Base-by-base conservation (phyloP, 371 early-diverging fungal genomes). In the Gilbertella persicaria region DNA sequence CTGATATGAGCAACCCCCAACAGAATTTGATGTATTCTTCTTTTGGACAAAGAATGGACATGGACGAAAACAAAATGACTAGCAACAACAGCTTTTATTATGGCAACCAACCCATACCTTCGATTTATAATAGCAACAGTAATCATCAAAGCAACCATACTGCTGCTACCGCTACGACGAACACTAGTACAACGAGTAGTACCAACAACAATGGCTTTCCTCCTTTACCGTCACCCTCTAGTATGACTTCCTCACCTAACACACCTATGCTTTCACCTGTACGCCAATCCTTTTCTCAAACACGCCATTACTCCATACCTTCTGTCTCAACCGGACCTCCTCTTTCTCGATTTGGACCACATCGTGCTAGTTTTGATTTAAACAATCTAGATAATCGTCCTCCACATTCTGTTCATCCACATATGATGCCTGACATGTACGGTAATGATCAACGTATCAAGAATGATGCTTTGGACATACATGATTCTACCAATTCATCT, bases 261-360 rank as follows among this genome's bases (percentile, higher is more conserved):
- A 70, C 70, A 24, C 72, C 72, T 33, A 68, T 71, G 66, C 40
- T 71, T 23, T 71, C 72, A 13, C 72, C 72, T 20, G 72, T 67
- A 10, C 54, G 69, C 28, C 72, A 53, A 38, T 58, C 72, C 12
- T 65, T 59, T 14, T 55, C 61, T 16, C 54, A 58, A 33, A 33
- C 61, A 3, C 49, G 64, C 19, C 69, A 62, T 25, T 64, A 62
- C 33, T 60, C 66, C 24, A 48, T 57, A 28, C 45, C 66, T n/a
- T 57, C 58, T 20, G 37, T 40, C 25, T 62, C 66, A 21, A 38
- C 66, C 7, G 56, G 36, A 45, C 51, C 40, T 37, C 53, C 45
- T 41, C 47, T 45, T 29, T 61, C 45, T 14, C 36, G 63, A 28
- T 63, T 48, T 35, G 26, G 12, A 14, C 37, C 45, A 21, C 23